Evolutionary conservation across 106 monocot species (phyloP).

Genomic region (Dendrobium huoshanense): DNA sequence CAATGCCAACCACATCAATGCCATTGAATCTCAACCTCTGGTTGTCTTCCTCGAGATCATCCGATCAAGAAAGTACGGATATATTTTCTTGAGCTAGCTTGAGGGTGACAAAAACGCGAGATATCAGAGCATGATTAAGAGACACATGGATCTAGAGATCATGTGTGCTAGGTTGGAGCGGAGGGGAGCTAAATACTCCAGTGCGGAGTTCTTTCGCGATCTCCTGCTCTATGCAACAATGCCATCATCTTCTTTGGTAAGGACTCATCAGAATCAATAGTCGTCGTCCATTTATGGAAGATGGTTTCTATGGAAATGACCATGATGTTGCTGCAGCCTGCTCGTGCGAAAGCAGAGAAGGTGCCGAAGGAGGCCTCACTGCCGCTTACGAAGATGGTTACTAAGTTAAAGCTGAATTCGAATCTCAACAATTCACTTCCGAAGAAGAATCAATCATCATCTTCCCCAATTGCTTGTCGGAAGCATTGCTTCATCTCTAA

Average conservation of each 20-base stretch:
- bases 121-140: conserved; percentile 45
- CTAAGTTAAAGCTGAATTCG: conserved; percentile 6
- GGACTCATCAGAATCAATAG: conserved; percentile 29
- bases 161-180: conserved; percentile 36
- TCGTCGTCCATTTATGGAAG: conserved; percentile 38
- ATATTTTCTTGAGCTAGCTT: conserved; percentile 70
- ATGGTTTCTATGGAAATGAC: conserved; percentile 31
- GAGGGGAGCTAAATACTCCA: neutral
- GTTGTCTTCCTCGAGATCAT: conserved; percentile 39
- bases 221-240: conserved; percentile 69
- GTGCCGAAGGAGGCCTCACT: neutral
- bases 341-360: no score
- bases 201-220: conserved; percentile 28
- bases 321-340: neutral
- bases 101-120: conserved; percentile 45
- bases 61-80: conserved; percentile 44
- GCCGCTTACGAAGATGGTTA: neutral
- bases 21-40: conserved; percentile 59
- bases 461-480: conserved; percentile 10
- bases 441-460: conserved; percentile 1
- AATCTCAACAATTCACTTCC: conserved; percentile 1
- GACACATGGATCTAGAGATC: conserved; percentile 73
- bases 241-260: conserved; percentile 71
- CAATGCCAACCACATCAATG: neutral
- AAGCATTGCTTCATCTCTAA: conserved; percentile 18